A percentile compares a stretch with the other conserved stretches of the same genome.
Evolutionary conservation across 2,329 filamentous ascomycete genomes (phyloP).

Genomic region (Phaeoacremonium minimum): DNA sequence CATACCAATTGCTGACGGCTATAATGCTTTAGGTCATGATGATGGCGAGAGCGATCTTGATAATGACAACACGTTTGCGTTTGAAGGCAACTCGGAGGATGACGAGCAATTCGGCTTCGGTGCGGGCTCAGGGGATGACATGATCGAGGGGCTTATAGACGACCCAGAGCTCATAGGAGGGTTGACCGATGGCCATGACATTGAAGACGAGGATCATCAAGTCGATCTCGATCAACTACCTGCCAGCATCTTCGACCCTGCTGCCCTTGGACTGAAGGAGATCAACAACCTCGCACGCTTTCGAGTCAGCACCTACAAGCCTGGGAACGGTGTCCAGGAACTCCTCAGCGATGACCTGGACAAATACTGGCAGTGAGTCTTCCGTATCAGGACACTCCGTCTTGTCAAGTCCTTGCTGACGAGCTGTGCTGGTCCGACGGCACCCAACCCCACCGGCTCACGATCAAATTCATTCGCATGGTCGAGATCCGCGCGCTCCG

Average conservation of each 20-base stretch:
- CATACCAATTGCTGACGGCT: too few species aligned
- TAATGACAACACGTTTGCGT: too few species aligned
- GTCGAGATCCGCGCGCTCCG: constrained; percentile 74
- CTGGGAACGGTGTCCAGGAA: constrained; percentile 73
- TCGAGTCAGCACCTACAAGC: constrained; percentile 78
- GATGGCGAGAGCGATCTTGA: too few species aligned
- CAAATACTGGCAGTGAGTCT: constrained; percentile 72
- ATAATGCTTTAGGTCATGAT: too few species aligned
- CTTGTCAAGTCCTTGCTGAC: background rate
- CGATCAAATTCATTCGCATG: constrained; percentile 80
- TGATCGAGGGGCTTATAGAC: too few species aligned
- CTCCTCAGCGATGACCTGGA: constrained; percentile 69
- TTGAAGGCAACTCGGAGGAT: too few species aligned
- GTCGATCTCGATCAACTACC: constrained; percentile 11
- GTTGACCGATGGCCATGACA: too few species aligned
- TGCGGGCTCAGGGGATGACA: too few species aligned
- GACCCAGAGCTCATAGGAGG: too few species aligned
- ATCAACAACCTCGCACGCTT: constrained; percentile 81
- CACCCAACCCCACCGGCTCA: constrained; percentile 73
- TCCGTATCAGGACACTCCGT: too few species aligned
- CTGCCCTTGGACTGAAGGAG: constrained; percentile 64
- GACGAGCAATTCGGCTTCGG: too few species aligned
- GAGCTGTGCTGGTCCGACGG: constrained; percentile 62
- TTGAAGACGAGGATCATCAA: constrained; percentile 5
- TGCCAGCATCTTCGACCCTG: constrained; percentile 40